A percentile compares a stretch with the other conserved stretches of the same genome.
phyloP scores from a whole-genome alignment of 495 filamentous ascomycete species.

The Friedmanniomyces endolithicus region DNA sequence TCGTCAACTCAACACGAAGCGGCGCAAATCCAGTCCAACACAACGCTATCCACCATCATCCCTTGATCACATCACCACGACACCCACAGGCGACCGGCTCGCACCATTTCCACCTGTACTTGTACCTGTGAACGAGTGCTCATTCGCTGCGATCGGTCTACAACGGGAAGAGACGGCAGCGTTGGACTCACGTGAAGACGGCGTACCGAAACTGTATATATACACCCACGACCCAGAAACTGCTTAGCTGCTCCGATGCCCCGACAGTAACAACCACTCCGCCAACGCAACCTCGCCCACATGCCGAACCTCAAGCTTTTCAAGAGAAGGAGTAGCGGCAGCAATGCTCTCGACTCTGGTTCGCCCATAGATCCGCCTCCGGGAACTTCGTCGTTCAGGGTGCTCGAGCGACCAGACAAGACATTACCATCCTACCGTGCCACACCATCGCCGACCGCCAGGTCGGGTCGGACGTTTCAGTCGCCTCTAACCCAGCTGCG shows the following conservation, averaged over 20 bases:
- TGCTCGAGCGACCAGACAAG: conserved; percentile 19
- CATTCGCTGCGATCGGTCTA: too few relatives aligned
- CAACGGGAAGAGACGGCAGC: too few relatives aligned
- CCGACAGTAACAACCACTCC: not conserved
- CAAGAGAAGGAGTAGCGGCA: conserved; percentile 22
- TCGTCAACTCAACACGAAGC: too few relatives aligned
- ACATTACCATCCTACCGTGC: conserved; percentile 4
- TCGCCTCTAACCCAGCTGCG: conserved; percentile 15
- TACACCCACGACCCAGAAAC: not conserved
- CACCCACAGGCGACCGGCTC: not conserved
- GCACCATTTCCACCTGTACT: not conserved
- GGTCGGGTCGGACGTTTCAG: conserved; percentile 9
- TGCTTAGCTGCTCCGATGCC: not conserved
- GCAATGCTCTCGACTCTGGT: conserved; percentile 22
- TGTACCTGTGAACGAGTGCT: too few relatives aligned
- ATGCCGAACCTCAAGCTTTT: conserved; percentile 24
- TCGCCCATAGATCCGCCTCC: conserved; percentile 1
- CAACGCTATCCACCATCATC: too few relatives aligned
- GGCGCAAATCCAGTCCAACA: too few relatives aligned
- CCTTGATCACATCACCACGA: too few relatives aligned
- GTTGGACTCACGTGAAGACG: too few relatives aligned
- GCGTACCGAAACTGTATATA: too few relatives aligned
- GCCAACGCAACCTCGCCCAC: not conserved
- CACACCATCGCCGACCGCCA: conserved; percentile 3
- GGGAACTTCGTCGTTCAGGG: conserved; percentile 19